Evolutionary conservation across 768 basidiomycete species (phyloP), one percentile per base, ranked within the genome.

Genomic region (Leccinum uliginosum): DNA sequence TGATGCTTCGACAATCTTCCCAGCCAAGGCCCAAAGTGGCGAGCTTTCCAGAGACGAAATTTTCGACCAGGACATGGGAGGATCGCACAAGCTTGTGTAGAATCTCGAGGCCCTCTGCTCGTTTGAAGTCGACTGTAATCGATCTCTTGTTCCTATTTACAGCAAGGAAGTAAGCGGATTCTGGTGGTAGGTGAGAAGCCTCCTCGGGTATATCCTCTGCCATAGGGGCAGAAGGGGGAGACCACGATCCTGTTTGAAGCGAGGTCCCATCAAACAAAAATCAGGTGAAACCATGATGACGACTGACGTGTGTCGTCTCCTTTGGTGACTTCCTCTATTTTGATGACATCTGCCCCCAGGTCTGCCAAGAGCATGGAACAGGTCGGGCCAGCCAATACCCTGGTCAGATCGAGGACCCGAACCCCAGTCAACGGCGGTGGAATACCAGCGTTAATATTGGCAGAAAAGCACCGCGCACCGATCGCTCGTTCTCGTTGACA

Each of bases 281-380:
- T 51, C 52, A 53, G 24, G 51, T 43, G 55, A 55, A 50, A 50
- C 49, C 17, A 34, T 48, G 48, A 11, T 12, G 50, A 32, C 47
- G 51, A 76, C 79, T 67, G 73, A 83, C 93, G 82, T 30, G 95
- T 98, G 73, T 98, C 95, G 66, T 98, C 95, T 23, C 95, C 95
- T 57, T 78, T 80, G 45, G 79, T 76, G 52, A 83, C 76, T 67
- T 92, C 89, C 68, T 95, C 93, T 6, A 97, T 83, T 70, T 97
- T 98, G 70, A 97, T 83, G 27, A 98, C 93, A 67, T 98, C 93
- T 48, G 95, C 95, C 1, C 92, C 88, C 34, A 95, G 74, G 73
- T 95, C 93, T 7, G 87, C 93, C n/a, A 97, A 78, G 58, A 96
- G 80, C 93, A 95, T 91, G 2, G 93, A 91, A n/a, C 88, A 84